A percentile compares a stretch with the other conserved stretches of the same genome.
phyloP scores from a whole-genome alignment of 306 rosid genomes.

The Vigna nakashimae region DNA sequence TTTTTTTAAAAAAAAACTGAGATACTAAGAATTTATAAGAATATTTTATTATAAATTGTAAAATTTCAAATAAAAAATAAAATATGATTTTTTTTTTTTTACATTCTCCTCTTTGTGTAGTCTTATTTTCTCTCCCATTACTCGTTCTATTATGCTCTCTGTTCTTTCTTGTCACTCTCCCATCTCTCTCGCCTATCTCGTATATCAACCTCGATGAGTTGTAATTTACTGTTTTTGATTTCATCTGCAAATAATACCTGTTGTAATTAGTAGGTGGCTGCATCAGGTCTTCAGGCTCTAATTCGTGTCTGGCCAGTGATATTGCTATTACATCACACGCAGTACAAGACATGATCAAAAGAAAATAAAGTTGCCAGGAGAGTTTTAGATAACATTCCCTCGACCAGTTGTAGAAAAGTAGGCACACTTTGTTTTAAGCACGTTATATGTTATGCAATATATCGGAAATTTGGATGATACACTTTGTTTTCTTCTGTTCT shows the following conservation, averaged over 20 bases:
- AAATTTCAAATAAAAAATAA: no score
- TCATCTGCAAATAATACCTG: slow-evolving; percentile 4
- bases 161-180: no score
- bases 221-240: not conserved
- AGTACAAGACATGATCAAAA: not conserved
- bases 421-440: not conserved
- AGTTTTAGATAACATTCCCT: not conserved
- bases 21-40: no score
- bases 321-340: slow-evolving; percentile 8
- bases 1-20: no score
- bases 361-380: slow-evolving; percentile 14
- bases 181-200: no score
- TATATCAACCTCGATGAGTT: not conserved
- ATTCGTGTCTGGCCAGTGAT: slow-evolving; percentile 13
- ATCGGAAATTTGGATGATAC: slow-evolving; percentile 22
- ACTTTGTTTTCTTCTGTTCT: slow-evolving; percentile 20
- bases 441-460: slow-evolving; percentile 16
- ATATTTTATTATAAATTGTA: no score
- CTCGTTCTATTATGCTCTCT: no score
- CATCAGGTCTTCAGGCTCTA: not conserved
- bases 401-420: slow-evolving; percentile 6
- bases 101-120: no score
- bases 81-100: no score
- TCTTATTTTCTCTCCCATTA: no score
- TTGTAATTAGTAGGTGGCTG: no score